phyloP scores from a whole-genome alignment of 2,329 filamentous ascomycete species.

The Phaeosphaeriaceae sp. region DNA sequence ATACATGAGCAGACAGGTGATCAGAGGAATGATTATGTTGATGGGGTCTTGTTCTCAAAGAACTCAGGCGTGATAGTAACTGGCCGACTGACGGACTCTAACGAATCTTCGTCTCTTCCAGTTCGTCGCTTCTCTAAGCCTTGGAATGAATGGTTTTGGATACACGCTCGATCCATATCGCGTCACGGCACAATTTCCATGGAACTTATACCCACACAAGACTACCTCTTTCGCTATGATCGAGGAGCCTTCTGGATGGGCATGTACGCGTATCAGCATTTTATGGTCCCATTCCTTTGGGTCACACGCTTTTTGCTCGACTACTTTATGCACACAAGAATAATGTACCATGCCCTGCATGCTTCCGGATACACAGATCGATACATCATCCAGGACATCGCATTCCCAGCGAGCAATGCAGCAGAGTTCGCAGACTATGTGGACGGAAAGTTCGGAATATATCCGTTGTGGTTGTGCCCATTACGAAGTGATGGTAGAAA shows the following conservation, averaged over 20 bases:
- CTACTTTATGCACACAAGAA: constrained; percentile 66
- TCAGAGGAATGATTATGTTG: constrained; percentile 66
- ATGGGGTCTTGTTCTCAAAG: constrained; percentile 68
- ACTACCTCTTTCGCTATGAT: constrained; percentile 68
- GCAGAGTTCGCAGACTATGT: constrained; percentile 60
- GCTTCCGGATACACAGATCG: constrained; percentile 60
- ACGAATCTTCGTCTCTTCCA: constrained; percentile 29
- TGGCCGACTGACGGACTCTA: constrained; percentile 61
- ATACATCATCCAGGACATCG: constrained; percentile 69
- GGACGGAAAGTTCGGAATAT: constrained; percentile 55
- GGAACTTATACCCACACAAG: constrained; percentile 56
- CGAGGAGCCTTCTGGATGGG: constrained; percentile 70
- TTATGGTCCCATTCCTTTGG: constrained; percentile 63
- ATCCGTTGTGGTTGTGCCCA: constrained; percentile 67
- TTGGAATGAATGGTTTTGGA: constrained; percentile 75
- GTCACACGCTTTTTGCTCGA: constrained; percentile 65
- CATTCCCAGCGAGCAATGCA: constrained; percentile 60
- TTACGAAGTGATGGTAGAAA: constrained; percentile 40
- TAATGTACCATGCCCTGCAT: constrained; percentile 69
- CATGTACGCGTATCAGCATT: constrained; percentile 64
- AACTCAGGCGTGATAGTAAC: constrained; percentile 64
- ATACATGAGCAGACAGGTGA: constrained; percentile 55
- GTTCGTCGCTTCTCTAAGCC: constrained; percentile 59
- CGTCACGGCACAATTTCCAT: constrained; percentile 14
- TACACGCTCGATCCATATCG: constrained; percentile 58